Conservation (phyloP, 345 rosid species). For the Stellera chamaejasme region DNA sequence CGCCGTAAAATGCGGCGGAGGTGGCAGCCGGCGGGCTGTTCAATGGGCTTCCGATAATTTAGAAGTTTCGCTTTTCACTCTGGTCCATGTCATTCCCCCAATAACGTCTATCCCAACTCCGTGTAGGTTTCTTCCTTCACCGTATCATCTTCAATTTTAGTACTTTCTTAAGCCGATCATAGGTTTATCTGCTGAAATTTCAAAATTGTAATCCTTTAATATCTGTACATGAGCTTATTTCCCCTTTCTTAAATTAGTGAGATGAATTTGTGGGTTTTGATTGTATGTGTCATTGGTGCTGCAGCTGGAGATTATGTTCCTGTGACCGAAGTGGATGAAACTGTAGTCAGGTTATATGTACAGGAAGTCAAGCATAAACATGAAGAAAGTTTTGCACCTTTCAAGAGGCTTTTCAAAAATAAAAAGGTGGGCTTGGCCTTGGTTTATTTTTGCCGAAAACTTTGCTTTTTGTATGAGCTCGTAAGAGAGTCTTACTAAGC, state of each 20-base stretch:
- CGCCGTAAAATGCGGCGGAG: slow-evolving; percentile 54
- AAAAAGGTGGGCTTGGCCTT: slow-evolving; percentile 25
- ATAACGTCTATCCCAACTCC: slow-evolving; percentile 65
- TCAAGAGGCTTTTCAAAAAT: slow-evolving; percentile 40
- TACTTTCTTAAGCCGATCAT: not conserved
- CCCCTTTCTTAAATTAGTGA: not conserved
- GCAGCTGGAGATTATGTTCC: slow-evolving; percentile 60
- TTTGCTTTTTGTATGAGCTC: not conserved
- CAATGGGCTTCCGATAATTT: slow-evolving; percentile 68
- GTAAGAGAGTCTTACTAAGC: not conserved
- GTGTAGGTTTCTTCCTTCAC: slow-evolving; percentile 26
- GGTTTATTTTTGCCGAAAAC: not conserved
- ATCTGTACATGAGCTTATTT: too few relatives aligned
- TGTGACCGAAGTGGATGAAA: slow-evolving; percentile 53
- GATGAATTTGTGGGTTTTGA: not conserved
- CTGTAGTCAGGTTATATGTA: slow-evolving; percentile 53
- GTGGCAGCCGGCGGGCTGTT: slow-evolving; percentile 64
- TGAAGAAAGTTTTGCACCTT: slow-evolving; percentile 46
- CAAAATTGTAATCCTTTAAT: not conserved
- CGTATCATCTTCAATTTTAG: not conserved
- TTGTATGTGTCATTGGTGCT: not conserved
- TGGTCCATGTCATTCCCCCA: slow-evolving; percentile 70
- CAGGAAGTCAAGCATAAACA: slow-evolving; percentile 41
- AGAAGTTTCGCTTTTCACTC: slow-evolving; percentile 42
- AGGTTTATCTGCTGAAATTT: not conserved